A percentile compares a stretch with the other conserved stretches of the same genome.
Conservation (phyloP, 2,329 filamentous ascomycete genomes). For the Myriangium duriaei region DNA sequence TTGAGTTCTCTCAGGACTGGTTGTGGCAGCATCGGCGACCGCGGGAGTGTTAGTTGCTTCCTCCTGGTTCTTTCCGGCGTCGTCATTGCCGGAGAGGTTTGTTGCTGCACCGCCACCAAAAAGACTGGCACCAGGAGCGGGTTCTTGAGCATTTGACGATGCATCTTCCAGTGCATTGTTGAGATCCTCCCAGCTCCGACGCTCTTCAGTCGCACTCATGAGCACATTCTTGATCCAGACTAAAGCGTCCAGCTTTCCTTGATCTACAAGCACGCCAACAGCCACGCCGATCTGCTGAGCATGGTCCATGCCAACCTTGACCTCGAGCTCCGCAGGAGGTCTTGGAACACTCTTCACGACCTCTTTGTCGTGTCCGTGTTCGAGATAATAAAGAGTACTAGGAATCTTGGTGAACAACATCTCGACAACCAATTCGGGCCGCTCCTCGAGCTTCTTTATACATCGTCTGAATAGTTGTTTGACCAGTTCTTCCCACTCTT, state of each 20-base stretch:
- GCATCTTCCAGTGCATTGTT: conserved; percentile 41
- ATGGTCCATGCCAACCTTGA: conserved; percentile 56
- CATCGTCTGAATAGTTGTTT: conserved; percentile 74
- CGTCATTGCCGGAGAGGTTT: conserved; percentile 18
- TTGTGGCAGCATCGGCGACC: conserved; percentile 5
- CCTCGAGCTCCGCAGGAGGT: conserved; percentile 69
- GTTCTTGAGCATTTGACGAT: conserved; percentile 15
- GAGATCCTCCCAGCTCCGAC: conserved; percentile 64
- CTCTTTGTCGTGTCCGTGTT: conserved; percentile 81
- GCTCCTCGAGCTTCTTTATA: conserved; percentile 71
- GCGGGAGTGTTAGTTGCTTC: not conserved
- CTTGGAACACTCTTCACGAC: conserved; percentile 51
- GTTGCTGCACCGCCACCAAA: conserved; percentile 15
- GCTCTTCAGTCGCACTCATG: conserved; percentile 54
- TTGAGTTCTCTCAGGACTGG: conserved; percentile 22
- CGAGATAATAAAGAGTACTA: conserved; percentile 71
- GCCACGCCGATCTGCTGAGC: conserved; percentile 62
- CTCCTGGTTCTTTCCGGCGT: conserved; percentile 13
- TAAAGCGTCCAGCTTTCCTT: conserved; percentile 62
- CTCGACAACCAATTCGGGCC: conserved; percentile 69
- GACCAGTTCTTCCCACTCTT: conserved; percentile 83
- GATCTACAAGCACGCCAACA: conserved; percentile 67
- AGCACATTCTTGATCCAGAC: conserved; percentile 70
- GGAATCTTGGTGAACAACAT: conserved; percentile 90
- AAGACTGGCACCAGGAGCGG: not conserved